Evolutionary conservation across 2,329 filamentous ascomycete species (phyloP).

Genomic region (Fusarium sulawesiense): DNA sequence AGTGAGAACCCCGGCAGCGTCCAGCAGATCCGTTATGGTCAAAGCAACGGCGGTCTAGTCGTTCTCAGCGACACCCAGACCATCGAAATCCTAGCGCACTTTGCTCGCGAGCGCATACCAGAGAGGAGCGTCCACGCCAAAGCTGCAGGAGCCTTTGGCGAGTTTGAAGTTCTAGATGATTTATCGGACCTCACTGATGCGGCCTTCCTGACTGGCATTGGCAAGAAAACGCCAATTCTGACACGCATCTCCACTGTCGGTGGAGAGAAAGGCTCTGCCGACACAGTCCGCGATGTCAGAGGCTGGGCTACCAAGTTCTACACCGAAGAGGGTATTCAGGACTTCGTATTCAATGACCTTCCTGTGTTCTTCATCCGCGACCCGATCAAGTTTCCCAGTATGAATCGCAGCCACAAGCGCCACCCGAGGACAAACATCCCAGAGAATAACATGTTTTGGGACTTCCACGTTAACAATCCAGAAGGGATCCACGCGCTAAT

Average conservation of each 20-base stretch:
- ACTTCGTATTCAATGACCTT: slow-evolving; percentile 58
- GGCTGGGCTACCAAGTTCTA: slow-evolving; percentile 62
- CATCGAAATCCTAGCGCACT: slow-evolving; percentile 67
- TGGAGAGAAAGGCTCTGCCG: slow-evolving; percentile 71
- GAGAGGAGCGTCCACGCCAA: slow-evolving; percentile 51
- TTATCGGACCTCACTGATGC: slow-evolving; percentile 25
- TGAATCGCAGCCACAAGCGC: slow-evolving; percentile 59
- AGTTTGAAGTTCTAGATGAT: slow-evolving; percentile 22
- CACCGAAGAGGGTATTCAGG: slow-evolving; percentile 46
- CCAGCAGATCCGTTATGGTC: slow-evolving; percentile 42
- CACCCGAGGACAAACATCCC: slow-evolving; percentile 57
- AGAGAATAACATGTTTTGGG: slow-evolving; percentile 56
- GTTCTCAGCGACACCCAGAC: slow-evolving; percentile 64
- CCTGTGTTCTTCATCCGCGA: slow-evolving; percentile 61
- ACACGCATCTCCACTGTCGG: slow-evolving; percentile 58
- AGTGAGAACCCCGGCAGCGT: slow-evolving; percentile 39
- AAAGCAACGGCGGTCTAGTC: slow-evolving; percentile 53
- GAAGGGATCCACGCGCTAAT: slow-evolving; percentile 59
- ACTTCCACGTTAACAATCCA: slow-evolving; percentile 53
- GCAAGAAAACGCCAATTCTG: slow-evolving; percentile 13
- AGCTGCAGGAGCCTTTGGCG: slow-evolving; percentile 23
- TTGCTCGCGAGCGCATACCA: slow-evolving; percentile 68
- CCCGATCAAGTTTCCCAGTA: slow-evolving; percentile 59
- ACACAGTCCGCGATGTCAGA: slow-evolving; percentile 74
- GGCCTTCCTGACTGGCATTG: slow-evolving; percentile 8